A percentile compares a stretch with the other conserved stretches of the same genome.
phyloP scores from a whole-genome alignment of 106 monocot species.

The Posidonia australis region DNA sequence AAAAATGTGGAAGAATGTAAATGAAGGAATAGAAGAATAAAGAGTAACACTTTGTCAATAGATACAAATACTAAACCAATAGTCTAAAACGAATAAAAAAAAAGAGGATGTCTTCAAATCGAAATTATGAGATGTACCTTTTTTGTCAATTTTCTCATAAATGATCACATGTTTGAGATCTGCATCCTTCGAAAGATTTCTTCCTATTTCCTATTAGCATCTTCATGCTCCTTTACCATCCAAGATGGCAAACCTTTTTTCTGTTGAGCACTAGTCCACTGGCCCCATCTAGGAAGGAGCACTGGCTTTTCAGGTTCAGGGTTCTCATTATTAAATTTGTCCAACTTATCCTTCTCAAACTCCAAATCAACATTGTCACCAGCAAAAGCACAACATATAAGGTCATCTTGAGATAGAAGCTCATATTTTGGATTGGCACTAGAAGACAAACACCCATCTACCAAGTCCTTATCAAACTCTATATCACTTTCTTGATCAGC shows the following conservation, averaged over 20 bases:
- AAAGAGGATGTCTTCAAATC: neutral
- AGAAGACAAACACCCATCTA: constrained; percentile 51
- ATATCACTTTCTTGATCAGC: too few relatives aligned
- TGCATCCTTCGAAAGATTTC: constrained; percentile 78
- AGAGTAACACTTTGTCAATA: too few relatives aligned
- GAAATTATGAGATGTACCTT: constrained; percentile 1
- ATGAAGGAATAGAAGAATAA: too few relatives aligned
- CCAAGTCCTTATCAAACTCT: constrained; percentile 76
- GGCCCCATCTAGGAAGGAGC: too few relatives aligned
- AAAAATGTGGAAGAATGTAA: too few relatives aligned
- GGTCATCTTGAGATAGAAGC: too few relatives aligned
- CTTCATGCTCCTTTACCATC: constrained; percentile 77
- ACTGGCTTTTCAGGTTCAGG: constrained; percentile 91
- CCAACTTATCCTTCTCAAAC: too few relatives aligned
- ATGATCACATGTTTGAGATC: constrained; percentile 85
- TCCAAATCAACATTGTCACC: too few relatives aligned
- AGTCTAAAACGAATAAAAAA: neutral
- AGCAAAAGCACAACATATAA: too few relatives aligned
- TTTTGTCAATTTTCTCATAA: too few relatives aligned
- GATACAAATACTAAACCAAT: too few relatives aligned
- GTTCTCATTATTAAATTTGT: constrained; percentile 64
- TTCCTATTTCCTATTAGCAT: constrained; percentile 71
- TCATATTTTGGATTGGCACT: constrained; percentile 23
- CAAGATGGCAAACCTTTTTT: constrained; percentile 80
- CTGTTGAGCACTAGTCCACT: constrained; percentile 76